These are phyloP conservation scores for Penicillium nucicola DNA, from an alignment of 495 filamentous ascomycete species.

Conservation along the genomic window DNA sequence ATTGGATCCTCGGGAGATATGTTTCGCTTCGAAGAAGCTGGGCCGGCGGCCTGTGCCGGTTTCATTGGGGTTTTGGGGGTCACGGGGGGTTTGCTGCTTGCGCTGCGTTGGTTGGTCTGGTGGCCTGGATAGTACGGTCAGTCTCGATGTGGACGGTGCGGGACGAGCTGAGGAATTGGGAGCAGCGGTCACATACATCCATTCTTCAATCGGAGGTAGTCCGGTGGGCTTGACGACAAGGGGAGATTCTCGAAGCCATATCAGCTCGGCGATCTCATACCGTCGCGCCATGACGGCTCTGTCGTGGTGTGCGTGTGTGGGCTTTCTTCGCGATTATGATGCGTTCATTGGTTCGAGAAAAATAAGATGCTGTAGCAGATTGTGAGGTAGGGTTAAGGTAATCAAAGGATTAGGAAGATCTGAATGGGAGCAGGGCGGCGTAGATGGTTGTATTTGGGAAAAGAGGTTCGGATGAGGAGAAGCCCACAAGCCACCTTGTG, in stretches of 20 bases:
- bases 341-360: slow-evolving; percentile 31
- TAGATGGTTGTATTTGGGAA: slow-evolving; percentile 2
- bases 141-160: slow-evolving; percentile 20
- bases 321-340: slow-evolving; percentile 26
- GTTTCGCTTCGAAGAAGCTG: slow-evolving; percentile 55
- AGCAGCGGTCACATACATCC: slow-evolving; percentile 59
- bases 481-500: slow-evolving; percentile 33
- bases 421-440: slow-evolving; percentile 1
- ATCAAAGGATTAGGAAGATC: neutral
- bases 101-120: slow-evolving; percentile 47
- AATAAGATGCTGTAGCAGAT: neutral
- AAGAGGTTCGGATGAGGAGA: slow-evolving; percentile 22
- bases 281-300: slow-evolving; percentile 51
- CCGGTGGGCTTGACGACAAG: slow-evolving; percentile 76
- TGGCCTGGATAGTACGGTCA: slow-evolving; percentile 32
- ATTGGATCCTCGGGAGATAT: slow-evolving; percentile 62
- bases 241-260: slow-evolving; percentile 75
- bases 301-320: slow-evolving; percentile 24
- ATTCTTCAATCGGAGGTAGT: slow-evolving; percentile 89
- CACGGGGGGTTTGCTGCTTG: slow-evolving; percentile 42
- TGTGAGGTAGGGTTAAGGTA: neutral
- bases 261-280: slow-evolving; percentile 79
- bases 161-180: slow-evolving; percentile 1
- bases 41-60: slow-evolving; percentile 51
- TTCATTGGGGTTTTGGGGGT: slow-evolving; percentile 40